These are phyloP conservation scores for Chaetomium tenue DNA, from an alignment of 495 filamentous ascomycete species.

Conservation along the genomic window DNA sequence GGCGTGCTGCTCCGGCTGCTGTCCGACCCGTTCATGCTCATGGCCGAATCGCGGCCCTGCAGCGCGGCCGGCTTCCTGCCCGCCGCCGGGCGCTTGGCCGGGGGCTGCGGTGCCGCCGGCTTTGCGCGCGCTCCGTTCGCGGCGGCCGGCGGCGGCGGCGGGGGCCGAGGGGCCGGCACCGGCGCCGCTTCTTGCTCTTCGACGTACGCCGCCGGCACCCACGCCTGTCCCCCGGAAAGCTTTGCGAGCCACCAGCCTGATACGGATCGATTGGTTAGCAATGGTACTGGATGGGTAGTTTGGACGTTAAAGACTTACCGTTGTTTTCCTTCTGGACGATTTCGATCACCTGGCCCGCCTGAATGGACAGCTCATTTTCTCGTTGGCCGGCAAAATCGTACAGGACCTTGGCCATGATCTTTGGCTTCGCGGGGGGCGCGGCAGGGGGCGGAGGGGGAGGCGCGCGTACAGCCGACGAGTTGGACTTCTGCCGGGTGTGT, in stretches of 20 bases:
- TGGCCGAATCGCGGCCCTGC: conserved; percentile 67
- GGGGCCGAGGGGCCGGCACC: conserved; percentile 44
- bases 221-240: conserved; percentile 69
- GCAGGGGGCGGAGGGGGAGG: conserved; percentile 70
- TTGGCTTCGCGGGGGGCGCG: conserved; percentile 62
- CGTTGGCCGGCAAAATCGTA: conserved; percentile 85
- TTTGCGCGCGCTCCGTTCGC: conserved; percentile 60
- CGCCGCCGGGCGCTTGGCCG: conserved; percentile 76
- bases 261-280: neutral
- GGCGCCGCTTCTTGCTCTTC: conserved; percentile 69
- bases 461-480: conserved; percentile 51
- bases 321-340: conserved; percentile 87
- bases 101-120: conserved; percentile 76
- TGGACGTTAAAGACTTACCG: conserved; percentile 56
- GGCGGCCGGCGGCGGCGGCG: conserved; percentile 51
- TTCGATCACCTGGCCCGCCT: conserved; percentile 74
- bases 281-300: neutral
- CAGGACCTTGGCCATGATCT: conserved; percentile 76
- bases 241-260: conserved; percentile 94
- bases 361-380: conserved; percentile 75
- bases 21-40: conserved; percentile 66
- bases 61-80: conserved; percentile 64
- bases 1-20: conserved; percentile 68
- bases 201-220: conserved; percentile 91
- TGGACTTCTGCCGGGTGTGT: conserved; percentile 48